Base-by-base conservation (phyloP, 2,329 filamentous ascomycete species). In the Phaeosphaeria sp. region DNA sequence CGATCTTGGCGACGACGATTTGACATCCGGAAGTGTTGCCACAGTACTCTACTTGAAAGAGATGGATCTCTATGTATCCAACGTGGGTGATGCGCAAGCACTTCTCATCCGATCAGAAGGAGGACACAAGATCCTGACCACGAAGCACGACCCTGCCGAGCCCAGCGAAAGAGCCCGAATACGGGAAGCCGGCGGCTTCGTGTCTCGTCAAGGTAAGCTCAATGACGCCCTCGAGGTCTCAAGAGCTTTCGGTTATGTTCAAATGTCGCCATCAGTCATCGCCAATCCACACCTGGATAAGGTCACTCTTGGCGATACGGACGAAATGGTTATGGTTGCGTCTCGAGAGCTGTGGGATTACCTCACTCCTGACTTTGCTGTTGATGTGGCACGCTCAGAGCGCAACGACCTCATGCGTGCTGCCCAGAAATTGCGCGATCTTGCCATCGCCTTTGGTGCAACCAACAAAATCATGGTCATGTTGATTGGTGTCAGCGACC, bases 401-500 rank as follows among this genome's bases (percentile, higher is more conserved):
- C 89, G 93, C 6, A 86, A 87, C 46, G 94, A 99, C 74, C 83
- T 97, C 45, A 99, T 99, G 95, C 87, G 92, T 53, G 95, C 94
- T 17, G 91, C 95, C 3, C 94, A 98, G 75, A 97, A 96, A 79
- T 85, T 99, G 30, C 89, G 95, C 57, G 95, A 99, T 79, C 83
- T 98, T 53, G 95, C 95, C 43, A 97, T 99, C 74, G 92, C 94
- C 1, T 98, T 97, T 75, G 95, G 95, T 52, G 92, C 94, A 13
- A 93, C 89, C 1, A 90, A 90, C 72, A 99, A 99, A 80, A 91
- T 98, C 63, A 98, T 98, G 93, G 92, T 99, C 45, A 98, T 98
- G 94, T 92, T 99, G 82, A 89, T 99, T 53, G 94, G 93, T 54
- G 91, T 99, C 39, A 89, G 91, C 54, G 93, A 98, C 72, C 81